Evolutionary conservation across 176 grass and related monocot genomes (phyloP).

Genomic region (Oryza punctata): DNA sequence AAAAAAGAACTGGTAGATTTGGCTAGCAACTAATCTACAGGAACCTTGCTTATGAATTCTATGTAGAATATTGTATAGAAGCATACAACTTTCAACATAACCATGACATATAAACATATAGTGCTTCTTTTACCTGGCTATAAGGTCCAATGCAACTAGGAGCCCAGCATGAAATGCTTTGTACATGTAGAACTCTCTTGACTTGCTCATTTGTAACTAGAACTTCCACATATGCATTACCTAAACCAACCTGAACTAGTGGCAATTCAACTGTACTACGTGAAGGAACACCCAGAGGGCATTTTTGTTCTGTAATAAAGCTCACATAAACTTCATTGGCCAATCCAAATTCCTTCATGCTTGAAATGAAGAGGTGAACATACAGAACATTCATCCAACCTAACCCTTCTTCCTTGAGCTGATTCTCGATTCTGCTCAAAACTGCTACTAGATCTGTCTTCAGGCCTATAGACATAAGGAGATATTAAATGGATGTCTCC

Average conservation of each 20-base stretch:
- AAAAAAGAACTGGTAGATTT: neutral
- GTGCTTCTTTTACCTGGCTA: slow-evolving; percentile 68
- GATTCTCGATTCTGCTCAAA: slow-evolving; percentile 75
- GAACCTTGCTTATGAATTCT: neutral
- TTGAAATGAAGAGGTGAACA: slow-evolving; percentile 95
- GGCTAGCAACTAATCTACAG: neutral
- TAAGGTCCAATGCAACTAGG: slow-evolving; percentile 99
- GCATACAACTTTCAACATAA: neutral
- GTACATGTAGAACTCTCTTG: slow-evolving; percentile 96
- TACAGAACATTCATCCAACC: slow-evolving; percentile 87
- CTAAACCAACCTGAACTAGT: slow-evolving; percentile 58
- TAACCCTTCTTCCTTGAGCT: slow-evolving; percentile 71
- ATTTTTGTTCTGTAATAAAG: slow-evolving; percentile 85
- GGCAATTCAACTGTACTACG: slow-evolving; percentile 94
- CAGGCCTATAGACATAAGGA: slow-evolving; percentile 49
- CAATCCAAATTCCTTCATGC: slow-evolving; percentile 79
- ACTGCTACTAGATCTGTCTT: slow-evolving; percentile 71
- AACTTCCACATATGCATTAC: slow-evolving; percentile 81
- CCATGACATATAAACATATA: neutral
- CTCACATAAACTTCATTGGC: slow-evolving; percentile 93
- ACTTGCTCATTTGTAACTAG: slow-evolving; percentile 66
- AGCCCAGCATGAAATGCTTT: slow-evolving; percentile 98
- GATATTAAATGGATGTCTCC: slow-evolving; percentile 17
- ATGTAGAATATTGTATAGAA: neutral
- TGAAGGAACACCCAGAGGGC: slow-evolving; percentile 84